Evolutionary conservation across 257 asterid species (phyloP), one percentile per base, ranked within the genome.

Genomic region (Mitragyna speciosa): DNA sequence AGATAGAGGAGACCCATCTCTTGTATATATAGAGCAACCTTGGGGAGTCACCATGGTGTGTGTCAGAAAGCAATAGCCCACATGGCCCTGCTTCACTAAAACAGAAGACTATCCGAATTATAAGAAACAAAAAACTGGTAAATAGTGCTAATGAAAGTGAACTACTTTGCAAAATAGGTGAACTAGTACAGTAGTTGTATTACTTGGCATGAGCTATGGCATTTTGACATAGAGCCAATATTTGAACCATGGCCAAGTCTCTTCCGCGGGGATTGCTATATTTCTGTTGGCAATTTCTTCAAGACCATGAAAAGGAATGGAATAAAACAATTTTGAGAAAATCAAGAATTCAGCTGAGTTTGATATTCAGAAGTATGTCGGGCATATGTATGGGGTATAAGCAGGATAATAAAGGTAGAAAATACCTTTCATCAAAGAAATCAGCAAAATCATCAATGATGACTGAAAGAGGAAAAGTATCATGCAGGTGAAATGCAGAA

Each of bases 1-100:
- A 95, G 76, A 95, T 87, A 84, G 90, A 89, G 74, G 97, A 89
- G 49, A 84, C 87, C 99, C 99, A 95, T 91, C 93, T 91, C 92
- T 89, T 93, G 85, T 90, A 93, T 66, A 95, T 89, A 82, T 89
- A 95, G 78, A 95, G 88, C 91, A 90, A 85, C 80, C 93, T 93
- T 15, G 96, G 89, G 81, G 91, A 78, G 64, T 92, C 99, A 20
- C 98, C 94, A 79, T 85, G 87, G 85, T 92, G 97, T 10, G 96
- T 89, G 83, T 95, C 98, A 0, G 98, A 93, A 56, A 95, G 82
- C 63, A 95, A 69, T 82, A 95, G 89, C 80, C 83, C 85, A 78
- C 97, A 93, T 19, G 65, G 81, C 77, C 90, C 87, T 41, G 80
- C 84, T 76, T 83, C 83, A 76, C 99, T 92, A 89, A 59, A 39